Percentiles rank a stretch among this genome's conserved stretches.
Evolutionary conservation across 169 alveolate species (phyloP).

Genomic region (Babesia gibsoni): DNA sequence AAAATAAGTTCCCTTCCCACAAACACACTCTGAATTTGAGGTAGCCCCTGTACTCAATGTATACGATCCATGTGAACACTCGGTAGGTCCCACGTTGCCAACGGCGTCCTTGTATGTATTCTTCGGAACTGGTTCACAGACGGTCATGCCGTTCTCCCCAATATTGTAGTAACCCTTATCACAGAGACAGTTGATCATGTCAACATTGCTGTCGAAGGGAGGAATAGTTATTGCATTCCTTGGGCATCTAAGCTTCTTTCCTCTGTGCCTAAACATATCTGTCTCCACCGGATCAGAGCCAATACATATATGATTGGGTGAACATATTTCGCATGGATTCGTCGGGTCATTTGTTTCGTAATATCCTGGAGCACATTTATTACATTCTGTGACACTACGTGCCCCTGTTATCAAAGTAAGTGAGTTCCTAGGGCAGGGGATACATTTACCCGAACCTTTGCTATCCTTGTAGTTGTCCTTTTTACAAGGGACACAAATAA

Average conservation of each 20-base stretch:
- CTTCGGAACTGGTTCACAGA: slow-evolving; percentile 61
- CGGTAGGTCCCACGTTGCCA: slow-evolving; percentile 65
- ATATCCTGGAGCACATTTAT: slow-evolving; percentile 72
- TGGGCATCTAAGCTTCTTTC: slow-evolving; percentile 71
- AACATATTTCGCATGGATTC: slow-evolving; percentile 71
- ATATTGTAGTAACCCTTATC: slow-evolving; percentile 59
- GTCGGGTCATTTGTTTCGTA: slow-evolving; percentile 62
- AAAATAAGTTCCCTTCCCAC: slow-evolving; percentile 62
- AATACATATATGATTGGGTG: slow-evolving; percentile 76
- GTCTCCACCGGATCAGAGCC: slow-evolving; percentile 70
- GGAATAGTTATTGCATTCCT: slow-evolving; percentile 64
- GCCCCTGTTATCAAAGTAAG: slow-evolving; percentile 40
- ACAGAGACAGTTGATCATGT: slow-evolving; percentile 71
- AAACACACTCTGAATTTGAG: slow-evolving; percentile 60
- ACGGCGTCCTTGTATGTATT: slow-evolving; percentile 68
- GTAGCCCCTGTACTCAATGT: slow-evolving; percentile 70
- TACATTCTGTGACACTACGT: slow-evolving; percentile 52
- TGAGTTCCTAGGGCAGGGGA: slow-evolving; percentile 56
- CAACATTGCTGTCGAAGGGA: slow-evolving; percentile 66
- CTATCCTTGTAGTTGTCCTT: slow-evolving; percentile 22
- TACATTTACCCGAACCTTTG: slow-evolving; percentile 33
- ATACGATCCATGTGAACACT: slow-evolving; percentile 76
- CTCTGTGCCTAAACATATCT: slow-evolving; percentile 52
- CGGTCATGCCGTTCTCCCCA: slow-evolving; percentile 1
- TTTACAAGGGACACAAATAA: slow-evolving; percentile 52